Evolutionary conservation across 169 alveolate genomes (phyloP), one percentile per base, ranked within the genome.

Genomic region (Eimeria brunetti): DNA sequence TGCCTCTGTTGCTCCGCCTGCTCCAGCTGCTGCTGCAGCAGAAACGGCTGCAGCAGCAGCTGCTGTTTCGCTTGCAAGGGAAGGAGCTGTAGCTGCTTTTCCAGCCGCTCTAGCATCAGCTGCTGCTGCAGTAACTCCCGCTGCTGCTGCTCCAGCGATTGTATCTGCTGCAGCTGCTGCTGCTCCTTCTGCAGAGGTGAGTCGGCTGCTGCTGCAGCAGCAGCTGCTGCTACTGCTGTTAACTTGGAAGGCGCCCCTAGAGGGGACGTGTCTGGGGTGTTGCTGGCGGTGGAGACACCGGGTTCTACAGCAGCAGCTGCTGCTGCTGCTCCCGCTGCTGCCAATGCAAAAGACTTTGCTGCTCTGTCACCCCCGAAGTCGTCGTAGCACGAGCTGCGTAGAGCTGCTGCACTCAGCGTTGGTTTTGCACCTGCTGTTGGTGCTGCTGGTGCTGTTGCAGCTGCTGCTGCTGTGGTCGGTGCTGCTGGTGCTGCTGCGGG

Each of bases 91-190:
- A 78, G 88, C 88, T 78, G 88, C 88, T 78, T 78, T 24, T 46
- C 88, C 30, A 78, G 33, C 64, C 88, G 9, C 62, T 78, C 88
- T 22, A 78, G 88, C 36, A n/a, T 58, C 64, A 78, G 38, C 88
- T 78, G 88, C 88, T 78, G 88, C 88, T 78, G 67, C 64, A n/a
- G 67, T 33, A 78, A n/a, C 88, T 78, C 88, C 44, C 88, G 88
- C 58, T 78, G 88, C 88, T 78, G 88, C 88, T 38, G 58, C 88
- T 78, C 88, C 7, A 78, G 58, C 14, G 88, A 78, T 36, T 44
- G 88, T 62, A 20, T 18, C 88, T 44, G 88, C 88, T 78, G 88
- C 64, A 38, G 88, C 64, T 44, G 88, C 88, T 78, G 88, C 88
- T 78, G 84, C 46, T 73, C 49, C 53, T 73, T 30, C 84, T 73